Evolutionary conservation across 2,329 filamentous ascomycete genomes (phyloP), one percentile per base, ranked within the genome.

Genomic region (Xylaria multiplex): DNA sequence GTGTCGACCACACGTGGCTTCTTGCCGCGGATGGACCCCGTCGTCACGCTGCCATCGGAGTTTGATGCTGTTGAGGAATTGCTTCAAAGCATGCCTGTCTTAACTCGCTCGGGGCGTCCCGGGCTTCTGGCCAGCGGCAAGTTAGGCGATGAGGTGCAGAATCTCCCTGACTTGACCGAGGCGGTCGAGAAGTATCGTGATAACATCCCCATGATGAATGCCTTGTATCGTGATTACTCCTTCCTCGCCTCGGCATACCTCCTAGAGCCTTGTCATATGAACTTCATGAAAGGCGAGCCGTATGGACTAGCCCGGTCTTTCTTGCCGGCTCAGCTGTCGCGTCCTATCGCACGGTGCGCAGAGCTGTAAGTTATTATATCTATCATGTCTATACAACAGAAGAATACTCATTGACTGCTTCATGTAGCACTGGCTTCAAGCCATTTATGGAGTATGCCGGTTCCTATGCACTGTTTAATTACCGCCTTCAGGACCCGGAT

Each of bases 211-310:
- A 81, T 93, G 65, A 89, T 96, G 83, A 96, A 94, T 74, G 93
- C 93, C 40, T 81, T 96, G 54, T 97, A 97, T 79, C 86, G 94
- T 22, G 94, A 97, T 81, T 97, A 97, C 78, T 92, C 91, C 14
- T 97, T 97, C 83, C 81, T 97, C 35, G 91, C 93, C 5, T 96
- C 92, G 27, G 92, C 93, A 0, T 97, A 97, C 77, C 84, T 97
- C 35, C 88, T 97, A 35, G 94, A 97, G 83, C 94, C 94, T 11
- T 97, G 94, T 78, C 94, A 96, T 80, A 85, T 93, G 81, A 86
- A 85, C 45, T 90, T 88, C 74, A 73, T 90, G 67, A 90, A 87
- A 78, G 91, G 90, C 0, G 88, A 92, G 76, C 84, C 85, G 1
- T 97, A 97, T 77, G 93, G 93, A 0, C 81, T 97, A 50, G 93